Evolutionary conservation across 129 eudicot species (phyloP), one percentile per base, ranked within the genome.

Genomic region (Oenanthe sinensis): DNA sequence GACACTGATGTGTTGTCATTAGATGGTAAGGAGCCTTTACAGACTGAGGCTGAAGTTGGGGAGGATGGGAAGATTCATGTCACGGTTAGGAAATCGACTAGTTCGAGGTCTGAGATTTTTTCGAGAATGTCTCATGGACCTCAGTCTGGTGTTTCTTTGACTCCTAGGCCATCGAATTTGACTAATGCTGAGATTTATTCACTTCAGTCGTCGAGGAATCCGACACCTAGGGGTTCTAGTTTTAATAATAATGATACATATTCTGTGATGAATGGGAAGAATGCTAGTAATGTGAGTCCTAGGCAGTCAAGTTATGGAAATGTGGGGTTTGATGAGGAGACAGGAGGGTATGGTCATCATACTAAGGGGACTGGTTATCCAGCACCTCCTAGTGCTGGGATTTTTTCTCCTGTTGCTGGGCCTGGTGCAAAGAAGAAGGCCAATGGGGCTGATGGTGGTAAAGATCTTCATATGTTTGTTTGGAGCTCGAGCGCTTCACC

Each of bases 401-500:
- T 91, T 9, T 91, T 91, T 80, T 91, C 97, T 76, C 97, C 97
- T 73, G 94, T 77, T 48, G 30, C 85, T 0, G 93, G 85, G 6
- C 84, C 83, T 24, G 79, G 76, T 19, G 81, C 84, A 24, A 90
- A 90, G 74, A 88, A 83, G 91, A 90, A 84, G 65, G 87, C 82
- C 15, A 85, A 87, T 60, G 90, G 89, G 36, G 78, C 55, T 6
- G 86, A 86, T 7, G 84, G 73, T 10, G 93, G 91, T 0, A 89
- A 87, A 77, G 97, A 91, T 86, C 90, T 91, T 54, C 97, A 91
- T 52, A 91, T 91, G 97, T 91, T 91, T 89, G 97, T 91, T 8
- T 91, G 97, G 97, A 91, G 95, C 44, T 91, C 97, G 2, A 91
- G 95, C 71, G 95, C 97, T 75, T 91, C 97, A 0, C 97, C 97